These are phyloP conservation scores for Phaffomyces thermotolerans DNA, from an alignment of 805 yeast species.

Conservation along the genomic window DNA sequence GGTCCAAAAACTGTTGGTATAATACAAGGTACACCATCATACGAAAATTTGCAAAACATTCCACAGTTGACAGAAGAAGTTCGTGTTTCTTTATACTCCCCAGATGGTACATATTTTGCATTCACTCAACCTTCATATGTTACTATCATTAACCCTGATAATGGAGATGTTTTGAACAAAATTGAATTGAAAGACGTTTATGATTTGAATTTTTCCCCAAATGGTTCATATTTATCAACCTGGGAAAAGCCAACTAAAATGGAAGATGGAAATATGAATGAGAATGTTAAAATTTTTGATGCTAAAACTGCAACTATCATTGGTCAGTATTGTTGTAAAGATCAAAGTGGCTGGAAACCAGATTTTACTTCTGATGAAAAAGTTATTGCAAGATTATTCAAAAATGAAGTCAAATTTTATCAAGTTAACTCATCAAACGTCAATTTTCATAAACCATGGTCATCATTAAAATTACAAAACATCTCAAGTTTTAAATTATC, in stretches of 20 bases:
- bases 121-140: conserved; percentile 62
- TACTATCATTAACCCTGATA: conserved; percentile 46
- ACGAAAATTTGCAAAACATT: conserved; percentile 22
- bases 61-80: conserved; percentile 37
- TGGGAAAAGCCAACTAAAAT: conserved; percentile 84
- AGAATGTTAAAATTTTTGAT: conserved; percentile 76
- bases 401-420: conserved; percentile 62
- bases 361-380: conserved; percentile 81
- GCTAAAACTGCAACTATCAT: conserved; percentile 41
- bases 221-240: conserved; percentile 71
- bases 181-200: conserved; percentile 60
- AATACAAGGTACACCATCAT: conserved; percentile 39
- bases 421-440: conserved; percentile 37
- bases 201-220: conserved; percentile 84
- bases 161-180: conserved; percentile 38
- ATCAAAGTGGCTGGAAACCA: conserved; percentile 89
- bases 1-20: conserved; percentile 50
- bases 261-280: conserved; percentile 66
- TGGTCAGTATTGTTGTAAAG: conserved; percentile 65
- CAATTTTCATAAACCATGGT: conserved; percentile 46
- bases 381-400: conserved; percentile 52
- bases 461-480: conserved; percentile 48
- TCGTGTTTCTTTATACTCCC: conserved; percentile 58
- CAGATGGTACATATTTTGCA: conserved; percentile 63
- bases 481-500: conserved; percentile 60